phyloP scores from a whole-genome alignment of 78 protist genomes.

The Speleostelium caveatum region DNA sequence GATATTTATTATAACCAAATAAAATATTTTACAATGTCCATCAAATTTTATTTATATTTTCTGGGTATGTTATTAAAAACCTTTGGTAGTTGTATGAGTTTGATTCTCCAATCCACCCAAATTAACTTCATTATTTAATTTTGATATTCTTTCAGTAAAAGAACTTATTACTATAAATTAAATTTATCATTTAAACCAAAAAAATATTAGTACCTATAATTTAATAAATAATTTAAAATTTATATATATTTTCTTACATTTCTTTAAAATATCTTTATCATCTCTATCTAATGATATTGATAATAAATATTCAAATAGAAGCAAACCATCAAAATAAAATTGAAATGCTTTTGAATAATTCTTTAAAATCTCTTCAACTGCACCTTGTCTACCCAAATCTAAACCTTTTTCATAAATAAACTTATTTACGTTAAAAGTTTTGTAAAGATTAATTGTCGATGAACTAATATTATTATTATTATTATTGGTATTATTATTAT shows the following conservation, averaged over 20 bases:
- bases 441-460: neutral
- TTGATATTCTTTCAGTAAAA: neutral
- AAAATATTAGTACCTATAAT: neutral
- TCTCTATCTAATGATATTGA: slow-evolving; percentile 21
- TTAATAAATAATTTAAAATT: too few species aligned
- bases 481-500: neutral
- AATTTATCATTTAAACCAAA: too few species aligned
- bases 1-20: too few species aligned
- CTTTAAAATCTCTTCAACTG: slow-evolving; percentile 46
- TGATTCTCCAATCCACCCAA: too few species aligned
- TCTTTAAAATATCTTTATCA: slow-evolving; percentile 50
- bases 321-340: slow-evolving; percentile 20
- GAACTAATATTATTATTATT: neutral
- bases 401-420: slow-evolving; percentile 51
- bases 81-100: too few species aligned
- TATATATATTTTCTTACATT: slow-evolving; percentile 17
- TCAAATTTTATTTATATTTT: too few species aligned
- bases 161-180: neutral
- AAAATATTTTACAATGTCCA: too few species aligned
- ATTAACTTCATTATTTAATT: too few species aligned
- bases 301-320: slow-evolving; percentile 52
- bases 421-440: slow-evolving; percentile 23
- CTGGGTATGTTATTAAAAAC: too few species aligned
- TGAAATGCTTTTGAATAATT: slow-evolving; percentile 45
- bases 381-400: slow-evolving; percentile 64